These are phyloP conservation scores for Pichia sp. DNA, from an alignment of 1,139 yeast species.

Conservation along the genomic window DNA sequence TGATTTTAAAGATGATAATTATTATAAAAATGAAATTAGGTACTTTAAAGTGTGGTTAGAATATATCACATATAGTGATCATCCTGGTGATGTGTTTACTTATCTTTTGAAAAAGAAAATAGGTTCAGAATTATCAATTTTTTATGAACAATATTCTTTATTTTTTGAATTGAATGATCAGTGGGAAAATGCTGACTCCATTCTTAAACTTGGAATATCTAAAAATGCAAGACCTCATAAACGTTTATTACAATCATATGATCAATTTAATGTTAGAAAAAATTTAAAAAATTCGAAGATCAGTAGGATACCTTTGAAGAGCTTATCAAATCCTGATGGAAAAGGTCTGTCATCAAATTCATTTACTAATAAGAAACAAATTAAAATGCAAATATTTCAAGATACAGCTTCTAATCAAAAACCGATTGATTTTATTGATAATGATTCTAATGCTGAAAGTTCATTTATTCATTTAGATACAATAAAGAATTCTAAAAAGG, in stretches of 20 bases:
- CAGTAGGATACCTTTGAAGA: background rate
- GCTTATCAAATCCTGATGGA: slow-evolving; percentile 20
- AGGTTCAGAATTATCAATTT: slow-evolving; percentile 61
- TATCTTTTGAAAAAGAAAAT: slow-evolving; percentile 71
- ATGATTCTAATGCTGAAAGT: background rate
- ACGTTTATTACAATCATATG: slow-evolving; percentile 46
- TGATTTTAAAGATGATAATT: slow-evolving; percentile 55
- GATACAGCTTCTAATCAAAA: background rate
- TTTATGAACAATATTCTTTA: slow-evolving; percentile 76
- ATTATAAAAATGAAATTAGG: slow-evolving; percentile 76
- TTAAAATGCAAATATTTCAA: slow-evolving; percentile 21
- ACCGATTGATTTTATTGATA: slow-evolving; percentile 4
- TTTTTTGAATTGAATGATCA: slow-evolving; percentile 51
- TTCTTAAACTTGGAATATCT: slow-evolving; percentile 57
- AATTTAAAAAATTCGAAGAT: slow-evolving; percentile 4
- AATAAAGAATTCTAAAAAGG: slow-evolving; percentile 51
- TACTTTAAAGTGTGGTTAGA: slow-evolving; percentile 78
- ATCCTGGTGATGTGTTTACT: slow-evolving; percentile 66
- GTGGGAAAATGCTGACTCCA: slow-evolving; percentile 54
- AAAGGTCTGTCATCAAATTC: slow-evolving; percentile 15
- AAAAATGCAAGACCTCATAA: slow-evolving; percentile 57
- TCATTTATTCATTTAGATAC: slow-evolving; percentile 39
- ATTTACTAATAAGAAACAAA: slow-evolving; percentile 9
- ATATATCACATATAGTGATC: slow-evolving; percentile 62
- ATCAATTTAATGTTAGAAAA: slow-evolving; percentile 41